Evolutionary conservation across 192 early-diverging fungal genomes (phyloP).

Genomic region (Gonapodya sp.): DNA sequence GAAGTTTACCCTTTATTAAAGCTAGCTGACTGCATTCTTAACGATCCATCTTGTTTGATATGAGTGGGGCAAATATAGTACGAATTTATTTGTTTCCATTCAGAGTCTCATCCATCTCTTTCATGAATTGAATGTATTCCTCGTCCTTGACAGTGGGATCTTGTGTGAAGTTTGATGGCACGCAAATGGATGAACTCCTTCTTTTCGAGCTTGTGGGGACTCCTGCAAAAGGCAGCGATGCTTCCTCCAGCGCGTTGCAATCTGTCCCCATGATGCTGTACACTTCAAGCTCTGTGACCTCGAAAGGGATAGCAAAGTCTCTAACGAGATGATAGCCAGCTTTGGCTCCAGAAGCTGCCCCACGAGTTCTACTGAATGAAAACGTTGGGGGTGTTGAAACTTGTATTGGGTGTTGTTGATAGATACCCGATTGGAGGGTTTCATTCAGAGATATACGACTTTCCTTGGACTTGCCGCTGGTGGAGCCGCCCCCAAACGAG

Average conservation of each 20-base stretch:
- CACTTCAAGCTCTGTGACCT: not conserved
- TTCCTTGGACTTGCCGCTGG: not conserved
- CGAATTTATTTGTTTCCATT: not conserved
- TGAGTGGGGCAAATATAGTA: not conserved
- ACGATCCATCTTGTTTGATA: no score
- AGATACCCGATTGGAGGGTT: not conserved
- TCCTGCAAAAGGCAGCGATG: not conserved
- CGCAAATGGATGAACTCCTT: not conserved
- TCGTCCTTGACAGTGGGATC: not conserved
- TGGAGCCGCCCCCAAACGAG: not conserved
- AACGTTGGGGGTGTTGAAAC: not conserved
- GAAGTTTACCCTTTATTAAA: not conserved
- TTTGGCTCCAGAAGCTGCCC: not conserved
- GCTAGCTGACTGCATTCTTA: no score
- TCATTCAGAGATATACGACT: not conserved
- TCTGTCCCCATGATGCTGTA: not conserved
- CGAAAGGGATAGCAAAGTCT: not conserved
- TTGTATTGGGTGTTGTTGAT: not conserved
- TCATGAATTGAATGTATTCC: not conserved
- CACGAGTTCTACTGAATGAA: not conserved
- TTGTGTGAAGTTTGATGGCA: not conserved
- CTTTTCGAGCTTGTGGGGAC: not conserved
- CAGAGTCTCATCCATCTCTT: not conserved
- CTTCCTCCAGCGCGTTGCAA: not conserved
- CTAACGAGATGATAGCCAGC: not conserved